Conservation (phyloP, 108 stramenopile genomes). For the Aurantiochytrium sp. region DNA sequence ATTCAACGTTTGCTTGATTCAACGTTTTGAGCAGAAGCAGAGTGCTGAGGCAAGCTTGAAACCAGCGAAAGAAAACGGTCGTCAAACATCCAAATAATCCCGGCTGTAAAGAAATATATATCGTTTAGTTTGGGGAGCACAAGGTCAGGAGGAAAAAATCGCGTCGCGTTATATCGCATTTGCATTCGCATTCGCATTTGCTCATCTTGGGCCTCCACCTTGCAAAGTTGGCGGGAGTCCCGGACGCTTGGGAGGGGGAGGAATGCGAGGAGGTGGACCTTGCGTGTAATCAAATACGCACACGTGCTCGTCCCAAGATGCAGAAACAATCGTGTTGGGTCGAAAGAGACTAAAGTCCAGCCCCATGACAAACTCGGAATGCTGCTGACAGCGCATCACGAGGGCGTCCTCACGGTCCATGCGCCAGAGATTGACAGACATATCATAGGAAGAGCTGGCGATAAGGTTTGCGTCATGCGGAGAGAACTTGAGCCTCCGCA, state of each 20-base stretch:
- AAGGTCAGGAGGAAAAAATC: no score
- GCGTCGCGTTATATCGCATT: no score
- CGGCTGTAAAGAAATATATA: no score
- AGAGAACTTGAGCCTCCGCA: constrained; percentile 29
- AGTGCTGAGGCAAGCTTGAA: no score
- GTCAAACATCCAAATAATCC: no score
- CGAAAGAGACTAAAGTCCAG: constrained; percentile 24
- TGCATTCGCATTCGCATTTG: no score
- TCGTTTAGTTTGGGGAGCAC: no score
- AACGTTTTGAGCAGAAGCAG: no score
- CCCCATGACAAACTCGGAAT: constrained; percentile 35
- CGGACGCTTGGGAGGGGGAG: background rate
- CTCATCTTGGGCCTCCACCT: background rate
- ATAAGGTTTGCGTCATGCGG: constrained; percentile 26
- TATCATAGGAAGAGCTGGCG: constrained; percentile 35
- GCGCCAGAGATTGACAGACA: constrained; percentile 33
- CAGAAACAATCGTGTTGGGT: constrained; percentile 22
- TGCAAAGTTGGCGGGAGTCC: background rate
- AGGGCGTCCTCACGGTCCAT: background rate
- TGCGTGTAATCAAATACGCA: background rate
- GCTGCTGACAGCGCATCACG: constrained; percentile 24
- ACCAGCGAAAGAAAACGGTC: no score
- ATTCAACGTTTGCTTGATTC: no score
- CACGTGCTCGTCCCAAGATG: constrained; percentile 32
- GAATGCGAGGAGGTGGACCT: background rate